Percentiles rank a stretch among this genome's conserved stretches.
Evolutionary conservation across 495 filamentous ascomycete genomes (phyloP).

Genomic region (Penicillium lagena): DNA sequence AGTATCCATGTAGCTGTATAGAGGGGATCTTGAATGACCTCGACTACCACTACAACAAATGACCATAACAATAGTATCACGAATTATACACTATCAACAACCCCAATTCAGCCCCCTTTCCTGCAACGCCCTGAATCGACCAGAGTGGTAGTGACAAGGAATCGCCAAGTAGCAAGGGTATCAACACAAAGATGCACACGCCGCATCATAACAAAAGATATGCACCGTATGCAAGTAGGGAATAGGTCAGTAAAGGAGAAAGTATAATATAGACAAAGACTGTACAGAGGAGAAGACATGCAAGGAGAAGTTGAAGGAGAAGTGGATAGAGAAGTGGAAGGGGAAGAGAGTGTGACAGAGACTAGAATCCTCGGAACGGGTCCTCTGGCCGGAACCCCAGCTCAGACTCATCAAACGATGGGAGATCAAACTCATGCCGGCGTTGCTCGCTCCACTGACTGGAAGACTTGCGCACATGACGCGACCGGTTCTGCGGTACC

Average conservation of each 20-base stretch:
- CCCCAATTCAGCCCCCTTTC: no score
- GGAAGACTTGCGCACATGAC: constrained; percentile 28
- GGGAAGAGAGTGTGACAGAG: neutral
- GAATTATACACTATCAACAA: no score
- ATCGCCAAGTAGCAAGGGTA: constrained; percentile 4
- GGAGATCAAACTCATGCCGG: constrained; percentile 25
- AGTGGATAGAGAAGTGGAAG: neutral
- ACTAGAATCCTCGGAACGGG: constrained; percentile 34
- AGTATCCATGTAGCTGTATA: no score
- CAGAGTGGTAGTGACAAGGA: no score
- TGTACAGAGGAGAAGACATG: constrained; percentile 1
- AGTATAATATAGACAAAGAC: constrained; percentile 2
- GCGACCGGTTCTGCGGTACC: constrained; percentile 5
- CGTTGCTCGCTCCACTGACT: constrained; percentile 28
- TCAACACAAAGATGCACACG: constrained; percentile 10
- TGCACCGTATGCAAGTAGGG: neutral
- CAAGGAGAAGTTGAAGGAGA: neutral
- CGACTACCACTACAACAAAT: no score
- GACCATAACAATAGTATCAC: no score
- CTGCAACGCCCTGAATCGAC: no score
- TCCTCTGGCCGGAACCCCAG: constrained; percentile 29
- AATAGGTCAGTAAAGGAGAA: constrained; percentile 1
- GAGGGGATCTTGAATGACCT: no score
- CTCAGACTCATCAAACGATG: constrained; percentile 26
- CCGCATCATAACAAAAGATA: neutral